Evolutionary conservation across 2,329 filamentous ascomycete species (phyloP).

Genomic region (Colletotrichum tabaci): DNA sequence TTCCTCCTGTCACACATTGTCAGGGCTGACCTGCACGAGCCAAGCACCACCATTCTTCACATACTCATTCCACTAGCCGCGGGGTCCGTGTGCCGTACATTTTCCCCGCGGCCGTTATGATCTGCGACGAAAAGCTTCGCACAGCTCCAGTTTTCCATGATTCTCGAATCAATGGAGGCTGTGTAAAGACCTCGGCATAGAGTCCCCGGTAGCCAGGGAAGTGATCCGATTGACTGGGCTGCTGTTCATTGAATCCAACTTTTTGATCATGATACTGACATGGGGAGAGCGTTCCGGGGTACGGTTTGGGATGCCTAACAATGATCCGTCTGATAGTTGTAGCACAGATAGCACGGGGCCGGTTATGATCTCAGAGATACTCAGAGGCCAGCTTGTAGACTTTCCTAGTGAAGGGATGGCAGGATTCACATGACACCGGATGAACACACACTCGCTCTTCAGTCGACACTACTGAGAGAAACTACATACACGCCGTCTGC

Average conservation of each 20-base stretch:
- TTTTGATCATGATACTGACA: not conserved
- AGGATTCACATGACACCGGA: slow-evolving; percentile 30
- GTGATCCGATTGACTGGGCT: slow-evolving; percentile 7
- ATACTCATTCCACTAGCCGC: not conserved
- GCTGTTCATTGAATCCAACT: slow-evolving; percentile 1
- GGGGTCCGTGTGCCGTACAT: not conserved
- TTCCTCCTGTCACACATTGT: slow-evolving; percentile 15
- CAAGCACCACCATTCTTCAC: not conserved
- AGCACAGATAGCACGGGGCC: not conserved
- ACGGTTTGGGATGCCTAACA: not conserved
- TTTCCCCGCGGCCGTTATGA: slow-evolving; percentile 20
- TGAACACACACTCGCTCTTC: slow-evolving; percentile 24
- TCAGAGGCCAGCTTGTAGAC: not conserved
- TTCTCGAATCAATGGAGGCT: slow-evolving; percentile 17
- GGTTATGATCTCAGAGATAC: slow-evolving; percentile 1
- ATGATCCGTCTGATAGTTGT: slow-evolving; percentile 14
- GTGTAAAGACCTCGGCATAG: slow-evolving; percentile 20
- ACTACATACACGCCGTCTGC: not conserved
- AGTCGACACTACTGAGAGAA: not conserved
- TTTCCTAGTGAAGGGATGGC: slow-evolving; percentile 28
- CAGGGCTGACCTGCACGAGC: slow-evolving; percentile 12
- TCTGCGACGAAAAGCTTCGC: slow-evolving; percentile 7
- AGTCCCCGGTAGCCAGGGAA: slow-evolving; percentile 1
- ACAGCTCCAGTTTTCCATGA: not conserved
- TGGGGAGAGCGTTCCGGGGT: not conserved